Evolutionary conservation across 495 filamentous ascomycete genomes (phyloP).

Genomic region (Penicillium cinerascens): DNA sequence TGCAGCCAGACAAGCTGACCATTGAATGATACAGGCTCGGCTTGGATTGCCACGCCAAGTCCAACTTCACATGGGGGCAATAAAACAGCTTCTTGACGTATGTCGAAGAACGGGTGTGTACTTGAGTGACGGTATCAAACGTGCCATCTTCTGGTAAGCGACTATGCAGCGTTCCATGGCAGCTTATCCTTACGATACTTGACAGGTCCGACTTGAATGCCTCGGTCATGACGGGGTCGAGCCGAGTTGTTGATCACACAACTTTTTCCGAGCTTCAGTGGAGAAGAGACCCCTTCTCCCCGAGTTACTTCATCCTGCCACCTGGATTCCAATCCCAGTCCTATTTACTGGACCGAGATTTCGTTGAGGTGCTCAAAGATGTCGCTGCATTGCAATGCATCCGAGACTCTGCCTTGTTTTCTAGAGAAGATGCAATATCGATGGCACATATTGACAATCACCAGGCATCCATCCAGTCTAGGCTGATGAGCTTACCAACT

Average conservation of each 20-base stretch:
- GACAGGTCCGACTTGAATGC: conserved; percentile 37
- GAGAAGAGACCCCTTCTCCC: conserved; percentile 28
- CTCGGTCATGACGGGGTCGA: conserved; percentile 31
- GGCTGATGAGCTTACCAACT: conserved; percentile 24
- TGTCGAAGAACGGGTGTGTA: conserved; percentile 24
- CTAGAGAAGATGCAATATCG: conserved; percentile 19
- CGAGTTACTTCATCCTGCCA: conserved; percentile 22
- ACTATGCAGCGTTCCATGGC: neutral
- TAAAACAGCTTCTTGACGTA: conserved; percentile 27
- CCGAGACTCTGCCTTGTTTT: conserved; percentile 21
- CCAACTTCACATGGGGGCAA: conserved; percentile 35
- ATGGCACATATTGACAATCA: conserved; percentile 40
- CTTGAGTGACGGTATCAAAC: conserved; percentile 35
- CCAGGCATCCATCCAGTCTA: conserved; percentile 35
- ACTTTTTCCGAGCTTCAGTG: conserved; percentile 37
- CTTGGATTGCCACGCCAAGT: conserved; percentile 27
- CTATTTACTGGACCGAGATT: conserved; percentile 20
- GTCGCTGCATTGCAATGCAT: conserved; percentile 36
- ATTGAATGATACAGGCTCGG: conserved; percentile 21
- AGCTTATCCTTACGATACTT: neutral
- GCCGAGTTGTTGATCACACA: conserved; percentile 31
- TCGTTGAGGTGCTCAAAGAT: conserved; percentile 33
- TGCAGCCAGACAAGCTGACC: neutral
- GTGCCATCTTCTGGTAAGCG: conserved; percentile 39
- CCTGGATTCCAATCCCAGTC: conserved; percentile 25